Evolutionary conservation across 2,329 filamentous ascomycete species (phyloP).

Genomic region (Colletotrichum navitas): DNA sequence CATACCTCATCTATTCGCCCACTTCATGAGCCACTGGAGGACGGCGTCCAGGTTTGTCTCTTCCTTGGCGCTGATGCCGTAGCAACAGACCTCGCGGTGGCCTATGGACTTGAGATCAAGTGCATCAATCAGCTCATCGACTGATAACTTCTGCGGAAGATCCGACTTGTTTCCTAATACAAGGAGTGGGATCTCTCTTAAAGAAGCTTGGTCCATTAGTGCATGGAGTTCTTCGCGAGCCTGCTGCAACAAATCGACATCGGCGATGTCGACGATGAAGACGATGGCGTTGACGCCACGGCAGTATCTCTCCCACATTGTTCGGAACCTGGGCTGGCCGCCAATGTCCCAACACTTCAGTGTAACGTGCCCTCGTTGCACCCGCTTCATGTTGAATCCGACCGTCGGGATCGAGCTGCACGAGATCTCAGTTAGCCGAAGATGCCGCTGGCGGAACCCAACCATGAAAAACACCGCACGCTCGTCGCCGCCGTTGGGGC

Average conservation of each 20-base stretch:
- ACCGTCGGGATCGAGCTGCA: conserved; percentile 96
- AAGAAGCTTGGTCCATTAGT: conserved; percentile 84
- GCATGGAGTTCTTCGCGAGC: conserved; percentile 94
- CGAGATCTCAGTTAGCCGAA: conserved; percentile 47
- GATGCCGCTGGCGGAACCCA: conserved; percentile 25
- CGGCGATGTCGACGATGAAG: conserved; percentile 97
- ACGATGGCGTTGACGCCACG: conserved; percentile 97
- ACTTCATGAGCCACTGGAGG: conserved; percentile 94
- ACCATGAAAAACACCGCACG: conserved; percentile 10
- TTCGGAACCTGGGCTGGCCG: conserved; percentile 94
- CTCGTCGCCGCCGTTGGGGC: background rate
- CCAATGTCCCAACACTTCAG: conserved; percentile 99
- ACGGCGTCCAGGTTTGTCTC: conserved; percentile 99
- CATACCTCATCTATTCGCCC: conserved; percentile 75
- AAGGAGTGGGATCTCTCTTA: conserved; percentile 91
- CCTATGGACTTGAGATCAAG: conserved; percentile 91
- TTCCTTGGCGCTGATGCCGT: conserved; percentile 98
- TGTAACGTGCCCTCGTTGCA: conserved; percentile 97
- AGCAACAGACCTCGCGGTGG: conserved; percentile 96
- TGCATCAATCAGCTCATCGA: conserved; percentile 95
- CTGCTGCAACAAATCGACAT: conserved; percentile 81
- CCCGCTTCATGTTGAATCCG: conserved; percentile 98
- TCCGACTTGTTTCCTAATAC: conserved; percentile 98
- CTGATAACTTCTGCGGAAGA: conserved; percentile 87
- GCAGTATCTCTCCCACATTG: conserved; percentile 99